These are phyloP conservation scores for Leccinum fallax DNA, from an alignment of 1,284 basidiomycete genomes.

Conservation along the genomic window DNA sequence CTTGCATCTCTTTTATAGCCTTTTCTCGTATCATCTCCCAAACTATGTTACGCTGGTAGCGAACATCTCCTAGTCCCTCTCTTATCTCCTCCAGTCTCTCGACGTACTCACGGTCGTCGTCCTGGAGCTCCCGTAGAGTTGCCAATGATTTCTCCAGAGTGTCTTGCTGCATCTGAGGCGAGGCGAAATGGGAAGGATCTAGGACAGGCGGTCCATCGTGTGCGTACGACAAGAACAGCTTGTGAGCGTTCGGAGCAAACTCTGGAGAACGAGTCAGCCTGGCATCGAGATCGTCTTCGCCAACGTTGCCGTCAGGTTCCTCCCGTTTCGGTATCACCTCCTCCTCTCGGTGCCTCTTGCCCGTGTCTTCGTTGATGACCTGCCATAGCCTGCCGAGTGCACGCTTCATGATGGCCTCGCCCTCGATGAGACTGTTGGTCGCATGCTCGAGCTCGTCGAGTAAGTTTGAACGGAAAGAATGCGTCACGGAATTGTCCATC, in stretches of 20 bases:
- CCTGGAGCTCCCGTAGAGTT: slow-evolving; percentile 71
- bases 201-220: slow-evolving; percentile 46
- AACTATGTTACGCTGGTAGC: slow-evolving; percentile 65
- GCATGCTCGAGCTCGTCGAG: slow-evolving; percentile 77
- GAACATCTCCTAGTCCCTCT: slow-evolving; percentile 70
- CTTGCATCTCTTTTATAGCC: slow-evolving; percentile 73
- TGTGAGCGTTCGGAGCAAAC: slow-evolving; percentile 62
- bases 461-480: slow-evolving; percentile 74
- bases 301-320: slow-evolving; percentile 57
- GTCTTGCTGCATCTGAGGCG: slow-evolving; percentile 64
- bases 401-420: slow-evolving; percentile 67
- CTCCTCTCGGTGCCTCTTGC: slow-evolving; percentile 33
- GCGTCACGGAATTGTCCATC: slow-evolving; percentile 79
- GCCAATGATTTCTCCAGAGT: slow-evolving; percentile 72
- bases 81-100: slow-evolving; percentile 79
- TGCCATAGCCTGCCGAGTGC: slow-evolving; percentile 79
- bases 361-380: slow-evolving; percentile 70
- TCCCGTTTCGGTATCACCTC: slow-evolving; percentile 66
- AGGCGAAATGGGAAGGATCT: slow-evolving; percentile 63
- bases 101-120: slow-evolving; percentile 79
- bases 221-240: slow-evolving; percentile 59
- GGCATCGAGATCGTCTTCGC: slow-evolving; percentile 52
- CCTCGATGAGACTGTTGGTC: slow-evolving; percentile 78
- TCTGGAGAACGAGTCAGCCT: slow-evolving; percentile 64
- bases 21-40: slow-evolving; percentile 75